These are phyloP conservation scores for Prunus persica DNA, from an alignment of 306 rosid genomes.

Conservation along the genomic window Prunus_persica_NCBIv2 NC_034011.1:6578501-6579000, in stretches of 20 bases:
- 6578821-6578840: neutral
- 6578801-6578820: neutral
- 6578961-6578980: neutral
- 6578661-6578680: slow-evolving; percentile 9
- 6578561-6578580: slow-evolving; percentile 9
- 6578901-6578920: neutral
- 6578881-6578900: neutral
- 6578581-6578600: slow-evolving; percentile 7
- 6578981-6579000: neutral
- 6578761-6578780: neutral
- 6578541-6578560: slow-evolving; percentile 3
- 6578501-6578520: slow-evolving; percentile 17
- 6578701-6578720: slow-evolving; percentile 5
- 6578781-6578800: neutral
- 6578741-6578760: slow-evolving; percentile 13
- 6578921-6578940: neutral
- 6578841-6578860: neutral
- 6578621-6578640: slow-evolving; percentile 27
- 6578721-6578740: slow-evolving; percentile 1
- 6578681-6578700: slow-evolving; percentile 27
- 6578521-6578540: slow-evolving; percentile 6
- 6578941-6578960: neutral
- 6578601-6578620: slow-evolving; percentile 14
- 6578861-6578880: slow-evolving; percentile 2
- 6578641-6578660: slow-evolving; percentile 40